Conservation (phyloP, 1,284 basidiomycete genomes). For the Ceratobasidium sp. region DNA sequence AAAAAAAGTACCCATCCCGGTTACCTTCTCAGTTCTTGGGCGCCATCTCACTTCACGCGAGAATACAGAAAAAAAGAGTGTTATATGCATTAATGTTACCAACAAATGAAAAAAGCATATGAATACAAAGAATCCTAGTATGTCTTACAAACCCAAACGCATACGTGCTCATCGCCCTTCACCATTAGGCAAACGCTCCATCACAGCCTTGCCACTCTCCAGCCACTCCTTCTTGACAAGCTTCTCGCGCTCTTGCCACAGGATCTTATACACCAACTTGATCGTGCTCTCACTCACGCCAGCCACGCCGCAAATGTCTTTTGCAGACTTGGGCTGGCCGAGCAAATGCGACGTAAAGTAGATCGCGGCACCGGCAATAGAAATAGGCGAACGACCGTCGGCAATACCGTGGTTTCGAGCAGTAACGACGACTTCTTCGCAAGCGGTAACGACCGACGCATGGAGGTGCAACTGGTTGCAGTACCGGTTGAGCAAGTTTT, state of each 20-base stretch:
- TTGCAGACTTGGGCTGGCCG: constrained; percentile 73
- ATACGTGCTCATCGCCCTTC: constrained; percentile 22
- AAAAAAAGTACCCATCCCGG: no score
- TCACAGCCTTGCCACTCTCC: constrained; percentile 71
- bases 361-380: constrained; percentile 94
- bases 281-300: constrained; percentile 98
- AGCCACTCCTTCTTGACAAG: constrained; percentile 82
- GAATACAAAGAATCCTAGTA: constrained; percentile 6
- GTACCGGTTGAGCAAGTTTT: constrained; percentile 89
- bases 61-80: constrained; percentile 1
- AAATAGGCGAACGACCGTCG: constrained; percentile 92
- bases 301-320: constrained; percentile 91
- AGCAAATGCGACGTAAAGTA: constrained; percentile 88
- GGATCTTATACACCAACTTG: constrained; percentile 80
- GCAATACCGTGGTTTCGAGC: constrained; percentile 86
- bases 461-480: constrained; percentile 93
- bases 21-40: no score
- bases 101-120: constrained; percentile 7
- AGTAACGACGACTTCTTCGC: constrained; percentile 80
- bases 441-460: constrained; percentile 78
- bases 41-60: background rate
- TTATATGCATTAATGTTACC: constrained; percentile 29
- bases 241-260: constrained; percentile 70
- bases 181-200: constrained; percentile 55
- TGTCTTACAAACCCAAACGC: background rate